Evolutionary conservation across 345 rosid genomes (phyloP), one percentile per base, ranked within the genome.

Genomic region (Gossypium rotundifolium): DNA sequence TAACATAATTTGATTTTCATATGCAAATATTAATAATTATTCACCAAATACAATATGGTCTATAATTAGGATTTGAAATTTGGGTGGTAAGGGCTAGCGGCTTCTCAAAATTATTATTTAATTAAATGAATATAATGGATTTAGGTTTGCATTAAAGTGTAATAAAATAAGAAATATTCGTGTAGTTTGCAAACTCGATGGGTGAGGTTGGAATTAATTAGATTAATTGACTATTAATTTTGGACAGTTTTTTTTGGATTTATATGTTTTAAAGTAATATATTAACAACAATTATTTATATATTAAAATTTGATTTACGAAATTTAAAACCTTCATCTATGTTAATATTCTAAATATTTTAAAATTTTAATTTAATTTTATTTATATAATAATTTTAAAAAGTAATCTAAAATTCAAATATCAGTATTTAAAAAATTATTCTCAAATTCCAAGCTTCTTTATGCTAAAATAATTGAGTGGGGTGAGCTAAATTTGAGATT

Each of bases 161-260:
- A 55, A n/a, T 20, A 55, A 55, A 11, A 18, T 18, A 52, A 1
- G 3, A 18, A 42, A 45, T 13, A 65, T 40, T 44, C 23, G 59
- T 51, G 58, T 51, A 49, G 59, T 16, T 68, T 51, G 57, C 40
- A 23, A 8, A 49, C 40, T 68, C 11, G 59, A 25, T 49, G 45
- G 33, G 17, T 22, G 42, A 17, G 46, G 59, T 16, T 49, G 73
- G 22, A n/a, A 27, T 69, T 51, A 27, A 29, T n/a, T 52, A n/a
- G 29, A 70, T 70, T 49, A 70, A n/a, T 54, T 52, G 51, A 3
- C 10, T 10, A 57, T 51, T 17, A 70, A 29, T 27, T 20, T 0
- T 38, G 60, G 65, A 57, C 74, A 55, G 53, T 38, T 71, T 1
- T 8, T 18, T 40, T 57, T 54, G 74, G 20, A 71, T 55, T 71